These are phyloP conservation scores for Allomyces javanicus DNA, from an alignment of 192 early-diverging fungal genomes.

Conservation along the genomic window DNA sequence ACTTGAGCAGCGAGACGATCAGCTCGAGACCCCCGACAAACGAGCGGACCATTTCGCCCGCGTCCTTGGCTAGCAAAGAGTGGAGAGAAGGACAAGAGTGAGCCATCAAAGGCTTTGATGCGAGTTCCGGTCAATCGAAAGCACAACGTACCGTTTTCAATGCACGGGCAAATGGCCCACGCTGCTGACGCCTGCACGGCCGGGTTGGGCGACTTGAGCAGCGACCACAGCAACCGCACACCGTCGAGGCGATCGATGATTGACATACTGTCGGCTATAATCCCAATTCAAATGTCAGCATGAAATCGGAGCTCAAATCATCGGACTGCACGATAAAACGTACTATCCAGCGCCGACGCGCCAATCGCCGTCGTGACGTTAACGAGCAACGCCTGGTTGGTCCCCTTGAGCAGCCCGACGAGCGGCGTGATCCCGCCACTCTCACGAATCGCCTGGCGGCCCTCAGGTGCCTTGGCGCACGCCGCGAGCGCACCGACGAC, in stretches of 20 bases:
- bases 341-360: conserved; percentile 35
- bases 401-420: conserved; percentile 35
- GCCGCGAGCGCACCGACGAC: conserved; percentile 42
- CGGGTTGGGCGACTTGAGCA: conserved; percentile 38
- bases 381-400: conserved; percentile 34
- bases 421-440: conserved; percentile 38
- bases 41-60: conserved; percentile 47
- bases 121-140: too few relatives aligned
- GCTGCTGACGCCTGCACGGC: conserved; percentile 39
- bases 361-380: conserved; percentile 45
- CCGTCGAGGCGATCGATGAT: conserved; percentile 42
- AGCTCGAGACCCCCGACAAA: conserved; percentile 47
- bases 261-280: conserved; percentile 36
- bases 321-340: not conserved
- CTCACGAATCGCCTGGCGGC: conserved; percentile 30
- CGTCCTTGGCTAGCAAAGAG: conserved; percentile 28
- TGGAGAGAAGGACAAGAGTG: too few relatives aligned
- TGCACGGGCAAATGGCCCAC: conserved; percentile 47
- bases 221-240: conserved; percentile 39
- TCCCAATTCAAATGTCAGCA: too few relatives aligned
- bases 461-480: conserved; percentile 44
- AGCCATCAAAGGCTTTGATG: too few relatives aligned
- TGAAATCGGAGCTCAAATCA: too few relatives aligned
- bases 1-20: conserved; percentile 42
- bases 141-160: conserved; percentile 32